Percentiles rank a stretch among this genome's conserved stretches.
Evolutionary conservation across 2,329 filamentous ascomycete genomes (phyloP).

Genomic region (Lasiodiplodia citricola): DNA sequence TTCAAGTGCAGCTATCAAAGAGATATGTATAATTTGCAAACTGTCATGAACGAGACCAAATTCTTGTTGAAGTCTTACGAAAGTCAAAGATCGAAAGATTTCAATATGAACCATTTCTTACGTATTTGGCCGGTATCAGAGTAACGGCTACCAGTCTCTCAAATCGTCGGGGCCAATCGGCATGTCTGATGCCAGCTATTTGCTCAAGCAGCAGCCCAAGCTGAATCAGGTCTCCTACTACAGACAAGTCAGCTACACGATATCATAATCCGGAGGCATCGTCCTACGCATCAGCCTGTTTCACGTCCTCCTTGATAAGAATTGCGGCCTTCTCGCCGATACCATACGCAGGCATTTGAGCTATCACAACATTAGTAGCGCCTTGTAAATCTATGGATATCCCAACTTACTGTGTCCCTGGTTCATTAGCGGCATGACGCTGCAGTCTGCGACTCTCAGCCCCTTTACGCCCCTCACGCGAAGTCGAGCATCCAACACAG

Average conservation of each 20-base stretch:
- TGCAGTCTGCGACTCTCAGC: constrained; percentile 39
- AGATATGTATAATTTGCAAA: neutral
- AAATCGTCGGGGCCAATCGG: neutral
- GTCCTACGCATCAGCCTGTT: neutral
- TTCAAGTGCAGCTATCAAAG: neutral
- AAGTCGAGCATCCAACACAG: constrained; percentile 6
- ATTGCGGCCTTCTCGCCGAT: constrained; percentile 41
- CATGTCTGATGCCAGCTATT: neutral
- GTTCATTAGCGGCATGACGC: constrained; percentile 36
- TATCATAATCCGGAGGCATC: neutral
- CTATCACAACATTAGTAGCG: constrained; percentile 12
- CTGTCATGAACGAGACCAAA: neutral
- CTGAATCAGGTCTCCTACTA: constrained; percentile 4
- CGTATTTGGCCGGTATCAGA: neutral
- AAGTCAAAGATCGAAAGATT: neutral
- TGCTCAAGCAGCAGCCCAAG: neutral
- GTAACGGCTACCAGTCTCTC: neutral
- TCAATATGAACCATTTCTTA: neutral
- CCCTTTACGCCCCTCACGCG: constrained; percentile 3
- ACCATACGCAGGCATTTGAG: constrained; percentile 44
- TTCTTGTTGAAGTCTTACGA: neutral
- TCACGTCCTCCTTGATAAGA: constrained; percentile 38
- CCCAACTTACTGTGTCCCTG: constrained; percentile 35
- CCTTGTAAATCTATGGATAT: neutral
- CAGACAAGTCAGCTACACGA: neutral